Conservation (phyloP, 805 yeast genomes). For the Candida succiphila region DNA sequence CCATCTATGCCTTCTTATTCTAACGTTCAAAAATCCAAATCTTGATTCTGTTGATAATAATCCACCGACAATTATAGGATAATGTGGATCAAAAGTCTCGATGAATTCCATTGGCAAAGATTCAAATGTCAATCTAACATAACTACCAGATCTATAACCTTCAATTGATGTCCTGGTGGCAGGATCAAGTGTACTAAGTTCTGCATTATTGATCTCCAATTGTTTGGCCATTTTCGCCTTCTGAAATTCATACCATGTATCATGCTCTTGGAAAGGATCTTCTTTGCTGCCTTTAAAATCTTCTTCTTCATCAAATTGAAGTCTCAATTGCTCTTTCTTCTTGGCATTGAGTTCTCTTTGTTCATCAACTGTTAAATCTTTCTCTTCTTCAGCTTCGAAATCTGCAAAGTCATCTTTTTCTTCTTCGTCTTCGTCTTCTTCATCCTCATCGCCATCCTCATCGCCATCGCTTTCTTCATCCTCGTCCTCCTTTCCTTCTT, state of each 20-base stretch:
- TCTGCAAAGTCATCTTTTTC: constrained; percentile 31
- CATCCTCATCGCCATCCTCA: constrained; percentile 23
- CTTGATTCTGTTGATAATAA: constrained; percentile 82
- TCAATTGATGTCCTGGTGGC: constrained; percentile 76
- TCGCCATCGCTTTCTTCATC: constrained; percentile 25
- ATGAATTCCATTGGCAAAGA: constrained; percentile 82
- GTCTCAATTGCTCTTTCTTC: constrained; percentile 78
- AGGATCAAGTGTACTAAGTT: constrained; percentile 60
- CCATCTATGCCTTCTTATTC: constrained; percentile 98
- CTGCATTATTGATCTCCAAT: constrained; percentile 83
- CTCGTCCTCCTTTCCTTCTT: constrained; percentile 19
- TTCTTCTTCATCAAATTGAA: constrained; percentile 85
- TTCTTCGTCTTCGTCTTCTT: constrained; percentile 31
- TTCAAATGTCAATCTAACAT: constrained; percentile 82
- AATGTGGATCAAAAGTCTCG: constrained; percentile 75
- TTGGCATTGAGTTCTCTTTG: constrained; percentile 76
- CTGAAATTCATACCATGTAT: constrained; percentile 96
- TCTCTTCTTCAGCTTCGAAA: constrained; percentile 29
- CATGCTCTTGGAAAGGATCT: constrained; percentile 58
- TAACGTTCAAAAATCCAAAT: constrained; percentile 85
- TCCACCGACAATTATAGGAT: constrained; percentile 87
- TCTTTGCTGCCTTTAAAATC: constrained; percentile 73
- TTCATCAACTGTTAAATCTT: constrained; percentile 51
- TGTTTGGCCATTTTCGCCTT: constrained; percentile 97
- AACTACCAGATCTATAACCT: constrained; percentile 90